Base-by-base conservation (phyloP, 2,329 filamentous ascomycete species). In the Hymenotorrendiella dingleyae region DNA sequence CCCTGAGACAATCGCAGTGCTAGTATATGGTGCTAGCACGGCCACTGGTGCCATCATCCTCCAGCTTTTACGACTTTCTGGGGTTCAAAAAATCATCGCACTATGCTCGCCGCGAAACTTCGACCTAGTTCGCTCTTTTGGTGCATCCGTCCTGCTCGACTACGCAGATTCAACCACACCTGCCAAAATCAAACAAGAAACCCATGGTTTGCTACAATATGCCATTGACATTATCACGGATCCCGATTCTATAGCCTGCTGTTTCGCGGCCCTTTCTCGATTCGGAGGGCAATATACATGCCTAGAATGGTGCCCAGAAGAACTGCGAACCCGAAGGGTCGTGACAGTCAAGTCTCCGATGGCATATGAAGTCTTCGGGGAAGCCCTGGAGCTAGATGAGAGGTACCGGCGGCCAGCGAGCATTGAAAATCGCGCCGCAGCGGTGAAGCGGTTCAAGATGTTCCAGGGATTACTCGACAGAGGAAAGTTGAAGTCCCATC, bases 1-100 rank as follows among this genome's bases (percentile, higher is more conserved):
- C n/a, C n/a, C n/a, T n/a, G n/a, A n/a, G n/a, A n/a, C n/a, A n/a
- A n/a, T n/a, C n/a, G n/a, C n/a, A n/a, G n/a, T n/a, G n/a, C 56
- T 76, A 1, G 64, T 75, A 3, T 65, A 64, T 36, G 72, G 71
- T 2, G 73, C 69, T 2, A 60, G 57, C 27, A 70, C 68, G 2
- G 57, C 68, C 0, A 65, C 60, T 0, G 71, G 70, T 0, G 67
- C 65, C 20, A 10, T 36, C 6, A 14, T 20, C 32, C n/a, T 26
- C 4, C 35, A 36, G 20, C 35, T 43, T n/a, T 22, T 36, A 14
- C 21, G 12, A 28, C 19, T 37, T n/a, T n/a, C 20, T 6, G 21
- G 40, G 35, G 19, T 36, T 42, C n/a, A 29, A 39, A 45, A 48
- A 5, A 53, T 69, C 32, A 50, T n/a, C n/a, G n/a, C 62, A 9